A percentile compares a stretch with the other conserved stretches of the same genome.
Evolutionary conservation across 257 asterid species (phyloP).

Genomic region (Gardenia jasminoides): DNA sequence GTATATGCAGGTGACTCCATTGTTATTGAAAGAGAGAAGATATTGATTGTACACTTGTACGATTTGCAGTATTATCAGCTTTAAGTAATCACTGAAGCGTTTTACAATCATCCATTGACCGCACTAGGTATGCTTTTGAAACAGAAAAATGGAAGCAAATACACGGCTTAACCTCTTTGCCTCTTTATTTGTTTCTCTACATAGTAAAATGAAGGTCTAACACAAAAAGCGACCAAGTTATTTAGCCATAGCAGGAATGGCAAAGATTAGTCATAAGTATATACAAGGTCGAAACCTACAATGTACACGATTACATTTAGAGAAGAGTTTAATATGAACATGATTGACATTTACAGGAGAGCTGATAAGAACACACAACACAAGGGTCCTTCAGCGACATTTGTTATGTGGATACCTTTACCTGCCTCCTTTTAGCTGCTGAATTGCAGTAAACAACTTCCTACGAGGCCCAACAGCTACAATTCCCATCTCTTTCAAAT

Average conservation of each 20-base stretch:
- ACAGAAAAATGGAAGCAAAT: neutral
- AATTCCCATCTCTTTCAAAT: slow-evolving; percentile 80
- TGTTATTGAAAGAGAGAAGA: neutral
- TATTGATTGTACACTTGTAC: neutral
- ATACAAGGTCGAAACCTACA: neutral
- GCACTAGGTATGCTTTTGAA: neutral
- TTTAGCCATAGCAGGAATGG: neutral
- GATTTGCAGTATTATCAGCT: neutral
- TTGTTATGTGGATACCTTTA: neutral
- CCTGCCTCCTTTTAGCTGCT: slow-evolving; percentile 29
- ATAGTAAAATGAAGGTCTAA: slow-evolving; percentile 1
- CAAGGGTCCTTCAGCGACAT: neutral
- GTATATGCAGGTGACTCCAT: neutral
- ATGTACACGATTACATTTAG: neutral
- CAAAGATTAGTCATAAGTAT: neutral
- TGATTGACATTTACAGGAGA: neutral
- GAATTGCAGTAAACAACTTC: slow-evolving; percentile 54
- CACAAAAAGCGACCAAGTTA: neutral
- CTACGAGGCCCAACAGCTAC: slow-evolving; percentile 59
- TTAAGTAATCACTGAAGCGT: neutral
- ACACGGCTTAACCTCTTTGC: neutral
- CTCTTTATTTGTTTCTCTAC: slow-evolving; percentile 2
- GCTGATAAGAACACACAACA: neutral
- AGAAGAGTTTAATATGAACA: too few species aligned
- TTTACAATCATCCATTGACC: neutral